Base-by-base conservation (phyloP, 1,139 yeast species). In the Kodamaea alishanica region DNA sequence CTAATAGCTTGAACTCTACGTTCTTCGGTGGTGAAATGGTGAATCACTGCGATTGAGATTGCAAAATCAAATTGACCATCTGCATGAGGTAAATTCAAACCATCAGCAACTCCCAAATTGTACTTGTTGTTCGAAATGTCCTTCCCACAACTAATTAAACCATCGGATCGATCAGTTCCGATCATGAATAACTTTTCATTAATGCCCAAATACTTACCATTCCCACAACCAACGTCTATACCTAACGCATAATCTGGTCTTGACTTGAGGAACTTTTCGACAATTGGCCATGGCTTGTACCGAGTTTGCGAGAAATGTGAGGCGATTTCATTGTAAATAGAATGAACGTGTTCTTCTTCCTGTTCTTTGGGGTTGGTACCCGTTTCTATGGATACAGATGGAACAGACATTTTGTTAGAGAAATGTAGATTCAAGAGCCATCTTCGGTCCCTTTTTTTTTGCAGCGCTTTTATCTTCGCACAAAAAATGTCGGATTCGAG, bases 221-320 rank as follows among this genome's bases (percentile, higher is more conserved):
- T 92, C 2, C 98, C 98, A 60, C 97, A 92, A 0, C 98, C 98
- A 11, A 92, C 86, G 58, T 85, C 94, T 25, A 77, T 54, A 3
- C 83, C 83, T 2, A 77, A 33, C 1, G 73, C 55, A 42, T 66
- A 61, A 28, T 62, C 62, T 2, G 50, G 40, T 38, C 65, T 61
- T 6, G 46, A 51, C 15, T 52, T 57, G 35, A 92, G 64, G 55
- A 84, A 92, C 45, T 70, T 63, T 40, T 85, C 87, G 11, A 94
- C 98, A 10, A 89, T 81, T 5, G 98, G 98, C 98, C 98, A 92
- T 24, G 97, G 97, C 65, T 87, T 90, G 63, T 89, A 92, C 30
- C 98, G 67, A 0, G 98, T 92, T 49, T 84, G 83, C 2, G 97
- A 89, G 59, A 92, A 92, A 59, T 94, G 98, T 8, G 81, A 55